Conservation (phyloP, 192 early-diverging fungal genomes). For the Coemansia sp. region DNA sequence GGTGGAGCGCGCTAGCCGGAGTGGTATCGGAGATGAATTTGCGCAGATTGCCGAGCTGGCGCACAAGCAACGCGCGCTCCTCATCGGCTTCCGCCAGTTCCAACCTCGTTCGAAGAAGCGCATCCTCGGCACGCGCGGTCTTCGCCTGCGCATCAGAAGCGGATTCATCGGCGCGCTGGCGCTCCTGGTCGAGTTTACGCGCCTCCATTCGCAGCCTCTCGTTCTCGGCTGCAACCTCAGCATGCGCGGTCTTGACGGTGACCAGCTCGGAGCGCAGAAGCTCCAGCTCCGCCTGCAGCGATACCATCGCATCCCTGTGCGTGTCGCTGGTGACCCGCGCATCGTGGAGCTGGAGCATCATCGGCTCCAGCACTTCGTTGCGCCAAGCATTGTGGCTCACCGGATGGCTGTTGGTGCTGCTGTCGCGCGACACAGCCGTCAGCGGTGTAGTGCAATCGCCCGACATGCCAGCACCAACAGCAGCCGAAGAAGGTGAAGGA, state of each 20-base stretch:
- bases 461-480: background rate
- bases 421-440: background rate
- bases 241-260: constrained; percentile 25
- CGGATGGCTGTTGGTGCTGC: background rate
- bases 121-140: constrained; percentile 19
- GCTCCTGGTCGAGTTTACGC: constrained; percentile 27
- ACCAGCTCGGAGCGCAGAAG: constrained; percentile 37
- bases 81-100: constrained; percentile 45
- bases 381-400: constrained; percentile 37
- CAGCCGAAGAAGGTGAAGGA: constrained; percentile 23
- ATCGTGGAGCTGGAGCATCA: constrained; percentile 46
- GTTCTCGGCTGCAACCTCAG: constrained; percentile 40
- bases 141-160: constrained; percentile 1
- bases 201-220: constrained; percentile 36
- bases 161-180: background rate
- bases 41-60: constrained; percentile 38
- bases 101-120: constrained; percentile 25
- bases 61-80: constrained; percentile 24
- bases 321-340: constrained; percentile 45
- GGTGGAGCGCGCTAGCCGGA: background rate
- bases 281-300: constrained; percentile 42
- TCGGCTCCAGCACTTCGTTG: constrained; percentile 46
- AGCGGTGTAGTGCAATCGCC: background rate
- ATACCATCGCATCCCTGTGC: constrained; percentile 37
- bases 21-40: constrained; percentile 24